Evolutionary conservation across 2,329 filamentous ascomycete species (phyloP).

Genomic region (Ophioceras dolichostomum): DNA sequence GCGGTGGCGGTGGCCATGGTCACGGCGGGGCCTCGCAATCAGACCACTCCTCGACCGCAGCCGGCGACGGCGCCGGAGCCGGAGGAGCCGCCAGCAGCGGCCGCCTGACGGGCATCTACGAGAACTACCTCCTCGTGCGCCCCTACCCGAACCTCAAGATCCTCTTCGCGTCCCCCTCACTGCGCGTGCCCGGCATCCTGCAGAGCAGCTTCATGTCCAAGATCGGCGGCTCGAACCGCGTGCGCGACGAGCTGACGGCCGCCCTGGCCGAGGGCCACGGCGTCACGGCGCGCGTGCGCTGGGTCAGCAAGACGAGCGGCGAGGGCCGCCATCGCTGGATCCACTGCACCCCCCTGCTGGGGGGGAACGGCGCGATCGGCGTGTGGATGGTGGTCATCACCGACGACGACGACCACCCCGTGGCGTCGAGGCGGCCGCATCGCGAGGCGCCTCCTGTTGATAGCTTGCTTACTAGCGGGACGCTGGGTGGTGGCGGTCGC

Average conservation of each 20-base stretch:
- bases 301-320: slow-evolving; percentile 40
- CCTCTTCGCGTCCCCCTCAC: slow-evolving; percentile 55
- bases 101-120: slow-evolving; percentile 29
- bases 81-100: slow-evolving; percentile 5
- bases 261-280: slow-evolving; percentile 57
- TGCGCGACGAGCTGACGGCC: slow-evolving; percentile 34
- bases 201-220: slow-evolving; percentile 44
- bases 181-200: slow-evolving; percentile 55
- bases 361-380: slow-evolving; percentile 53
- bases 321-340: slow-evolving; percentile 61
- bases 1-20: slow-evolving; percentile 1
- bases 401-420: slow-evolving; percentile 43
- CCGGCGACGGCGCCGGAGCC: background rate
- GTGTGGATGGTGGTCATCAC: slow-evolving; percentile 71
- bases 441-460: slow-evolving; percentile 3
- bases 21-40: slow-evolving; percentile 5
- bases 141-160: slow-evolving; percentile 55
- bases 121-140: slow-evolving; percentile 51
- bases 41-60: background rate
- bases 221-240: slow-evolving; percentile 34
- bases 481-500: too few relatives aligned
- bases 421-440: background rate
- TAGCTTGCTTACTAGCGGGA: too few relatives aligned
- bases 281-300: slow-evolving; percentile 63
- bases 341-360: slow-evolving; percentile 62